A percentile compares a stretch with the other conserved stretches of the same genome.
These are phyloP conservation scores for Coniochaeta hoffmannii DNA, from an alignment of 2,329 filamentous ascomycete genomes.

Conservation along the genomic window DNA sequence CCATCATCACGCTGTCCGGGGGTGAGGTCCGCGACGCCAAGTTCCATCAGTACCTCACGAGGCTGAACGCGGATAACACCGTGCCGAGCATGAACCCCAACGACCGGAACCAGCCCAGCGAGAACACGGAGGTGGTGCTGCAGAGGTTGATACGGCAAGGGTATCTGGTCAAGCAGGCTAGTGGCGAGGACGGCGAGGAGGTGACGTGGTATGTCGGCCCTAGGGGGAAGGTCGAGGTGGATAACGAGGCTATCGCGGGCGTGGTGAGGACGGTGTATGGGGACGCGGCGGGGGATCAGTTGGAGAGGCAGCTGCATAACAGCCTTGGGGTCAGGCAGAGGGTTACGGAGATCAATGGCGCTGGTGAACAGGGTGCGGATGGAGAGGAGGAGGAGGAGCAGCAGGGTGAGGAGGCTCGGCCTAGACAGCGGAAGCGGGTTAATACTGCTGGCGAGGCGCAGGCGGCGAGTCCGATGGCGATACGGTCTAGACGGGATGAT, in stretches of 20 bases:
- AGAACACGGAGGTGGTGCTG: slow-evolving; percentile 66
- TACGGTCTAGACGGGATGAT: slow-evolving; percentile 7
- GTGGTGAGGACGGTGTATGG: slow-evolving; percentile 59
- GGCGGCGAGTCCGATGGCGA: slow-evolving; percentile 6
- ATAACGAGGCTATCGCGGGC: slow-evolving; percentile 64
- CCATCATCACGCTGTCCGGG: slow-evolving; percentile 69
- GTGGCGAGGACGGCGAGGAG: slow-evolving; percentile 54
- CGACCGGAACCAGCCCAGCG: slow-evolving; percentile 12
- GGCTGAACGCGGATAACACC: slow-evolving; percentile 68
- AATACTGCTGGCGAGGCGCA: background rate
- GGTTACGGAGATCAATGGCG: slow-evolving; percentile 9
- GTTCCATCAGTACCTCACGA: slow-evolving; percentile 65
- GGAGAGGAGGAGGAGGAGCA: slow-evolving; percentile 14
- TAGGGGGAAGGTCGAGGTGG: slow-evolving; percentile 78
- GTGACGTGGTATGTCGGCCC: slow-evolving; percentile 81
- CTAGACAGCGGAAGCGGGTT: background rate
- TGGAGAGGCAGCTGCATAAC: slow-evolving; percentile 51
- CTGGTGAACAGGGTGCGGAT: background rate
- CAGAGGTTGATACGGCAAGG: slow-evolving; percentile 71
- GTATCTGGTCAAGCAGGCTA: slow-evolving; percentile 73
- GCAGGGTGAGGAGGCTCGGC: slow-evolving; percentile 9
- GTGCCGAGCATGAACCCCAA: slow-evolving; percentile 53
- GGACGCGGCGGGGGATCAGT: slow-evolving; percentile 37
- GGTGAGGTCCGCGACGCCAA: slow-evolving; percentile 70
- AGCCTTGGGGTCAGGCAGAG: slow-evolving; percentile 48